Base-by-base conservation (phyloP, 2,329 filamentous ascomycete genomes). In the Fusarium praegraminearum region DNA sequence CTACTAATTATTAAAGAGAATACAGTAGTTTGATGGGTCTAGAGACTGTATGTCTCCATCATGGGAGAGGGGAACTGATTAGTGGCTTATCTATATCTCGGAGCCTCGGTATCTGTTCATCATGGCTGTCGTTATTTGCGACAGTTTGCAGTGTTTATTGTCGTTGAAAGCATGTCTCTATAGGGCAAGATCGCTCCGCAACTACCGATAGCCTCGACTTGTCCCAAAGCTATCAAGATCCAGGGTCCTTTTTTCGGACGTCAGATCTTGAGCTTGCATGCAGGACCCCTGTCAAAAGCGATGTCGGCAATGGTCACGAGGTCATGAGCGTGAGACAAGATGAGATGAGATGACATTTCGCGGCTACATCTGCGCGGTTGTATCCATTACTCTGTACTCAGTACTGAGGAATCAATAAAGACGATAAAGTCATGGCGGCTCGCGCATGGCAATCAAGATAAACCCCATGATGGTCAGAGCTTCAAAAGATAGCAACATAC, bases 241-340 rank as follows among this genome's bases (percentile, higher is more conserved):
- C 32, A 70, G 66, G 67, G 66, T 63, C 67, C 44, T 30, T 28
- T 54, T 51, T 51, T 33, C 30, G 56, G 43, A 57, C 41, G 53
- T 68, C 58, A 70, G 67, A 70, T 69, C 67, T 69, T 52, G 16
- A 57, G 20, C 55, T 22, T 63, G 63, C 64, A 67, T 40, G 63
- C 36, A 62, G 30, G n/a, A 69, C 33, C 67, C 67, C 46, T 70
- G 67, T 51, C 53, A 44, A 20, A 49, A 58, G 61, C 67, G 67
- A 69, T 70, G 66, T 69, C 67, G 67, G 67, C 57, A 56, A 18
- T 36, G 15, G 66, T 69, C 67, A 69, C 62, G 57, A 70, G 67
- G 43, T 43, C 46, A 45, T 50, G 36, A 13, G 40, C 10, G 15
- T 40, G 36, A 20, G 36, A 40, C 20, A 30, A 36, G 33, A 36